Evolutionary conservation across 2,329 filamentous ascomycete genomes (phyloP), one percentile per base, ranked within the genome.

Genomic region (Ustilaginoidea virens): DNA sequence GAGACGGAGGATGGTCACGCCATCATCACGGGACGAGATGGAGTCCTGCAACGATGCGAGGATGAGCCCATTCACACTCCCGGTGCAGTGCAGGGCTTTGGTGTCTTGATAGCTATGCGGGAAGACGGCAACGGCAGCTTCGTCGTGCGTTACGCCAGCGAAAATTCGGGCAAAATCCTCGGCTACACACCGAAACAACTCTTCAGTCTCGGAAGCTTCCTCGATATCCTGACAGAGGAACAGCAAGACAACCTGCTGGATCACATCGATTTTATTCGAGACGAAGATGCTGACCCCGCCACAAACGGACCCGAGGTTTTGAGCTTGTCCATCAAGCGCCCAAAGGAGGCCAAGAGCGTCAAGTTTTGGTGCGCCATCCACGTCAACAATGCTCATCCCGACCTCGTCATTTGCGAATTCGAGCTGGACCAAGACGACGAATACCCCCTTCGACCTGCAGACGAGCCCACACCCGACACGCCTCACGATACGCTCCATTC

Each of bases 291-390:
- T 0, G 81, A 92, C 44, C 74, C 81, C 1, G 61, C 66, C 0
- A 55, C 66, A 2, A 85, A 86, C 38, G 85, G 83, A 0, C 83
- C 83, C 0, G 83, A 92, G 42, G 80, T 93, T 3, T 90, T 93
- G 40, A 80, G 80, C 27, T 52, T 92, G 28, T 75, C 78, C 0
- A 63, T 92, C 25, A 69, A 69, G n/a, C 52, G 61, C 0, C 66
- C 72, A 0, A 58, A 63, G 16, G 33, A 25, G 22, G 60, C 62
- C 13, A 63, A 66, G 34, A 61, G 60, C 4, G 60, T 66, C 30
- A 90, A 86, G 45, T 55, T 92, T 2, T 93, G 85, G 85, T 92
- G 82, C 48, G 83, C 82, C 6, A 75, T 90, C 40, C 85, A 93
- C 43, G 66, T 80, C 32, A 80, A 75, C 29, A 64, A 74, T 1